Evolutionary conservation across 139 green algal species (phyloP).

Genomic region (Picochlorum sp.): DNA sequence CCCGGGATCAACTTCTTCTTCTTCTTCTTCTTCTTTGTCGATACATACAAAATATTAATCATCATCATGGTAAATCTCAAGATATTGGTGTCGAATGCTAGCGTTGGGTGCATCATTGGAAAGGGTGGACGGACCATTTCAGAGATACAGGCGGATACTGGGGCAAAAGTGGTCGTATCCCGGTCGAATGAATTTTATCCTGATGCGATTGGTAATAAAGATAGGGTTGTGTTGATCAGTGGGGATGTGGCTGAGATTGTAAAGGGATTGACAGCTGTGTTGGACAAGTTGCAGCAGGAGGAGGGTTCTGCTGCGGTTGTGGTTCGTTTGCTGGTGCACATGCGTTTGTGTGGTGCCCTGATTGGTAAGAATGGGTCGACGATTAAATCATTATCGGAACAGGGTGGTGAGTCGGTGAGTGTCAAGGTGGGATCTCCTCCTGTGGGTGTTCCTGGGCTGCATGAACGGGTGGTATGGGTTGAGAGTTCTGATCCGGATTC

Average conservation of each 20-base stretch:
- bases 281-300: conserved; percentile 47
- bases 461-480: conserved; percentile 66
- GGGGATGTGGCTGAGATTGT: conserved; percentile 62
- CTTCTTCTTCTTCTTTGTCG: no score
- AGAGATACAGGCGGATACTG: conserved; percentile 55
- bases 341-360: conserved; percentile 61
- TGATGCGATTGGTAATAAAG: conserved; percentile 33
- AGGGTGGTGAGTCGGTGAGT: conserved; percentile 39
- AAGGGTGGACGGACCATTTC: conserved; percentile 64
- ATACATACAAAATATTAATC: no score
- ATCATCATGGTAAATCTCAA: conserved; percentile 28
- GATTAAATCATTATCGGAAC: conserved; percentile 66
- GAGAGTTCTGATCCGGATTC: conserved; percentile 50
- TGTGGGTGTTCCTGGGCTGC: conserved; percentile 21
- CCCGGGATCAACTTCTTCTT: no score
- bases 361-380: conserved; percentile 74
- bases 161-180: conserved; percentile 52
- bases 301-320: background rate
- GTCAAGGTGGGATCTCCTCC: conserved; percentile 60
- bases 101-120: conserved; percentile 65
- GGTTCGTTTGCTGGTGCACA: conserved; percentile 61
- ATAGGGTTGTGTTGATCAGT: conserved; percentile 65
- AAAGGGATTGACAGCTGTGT: conserved; percentile 69
- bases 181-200: conserved; percentile 48
- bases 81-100: conserved; percentile 62